Evolutionary conservation across 768 basidiomycete genomes (phyloP).

Genomic region (Boletus sensibilis): DNA sequence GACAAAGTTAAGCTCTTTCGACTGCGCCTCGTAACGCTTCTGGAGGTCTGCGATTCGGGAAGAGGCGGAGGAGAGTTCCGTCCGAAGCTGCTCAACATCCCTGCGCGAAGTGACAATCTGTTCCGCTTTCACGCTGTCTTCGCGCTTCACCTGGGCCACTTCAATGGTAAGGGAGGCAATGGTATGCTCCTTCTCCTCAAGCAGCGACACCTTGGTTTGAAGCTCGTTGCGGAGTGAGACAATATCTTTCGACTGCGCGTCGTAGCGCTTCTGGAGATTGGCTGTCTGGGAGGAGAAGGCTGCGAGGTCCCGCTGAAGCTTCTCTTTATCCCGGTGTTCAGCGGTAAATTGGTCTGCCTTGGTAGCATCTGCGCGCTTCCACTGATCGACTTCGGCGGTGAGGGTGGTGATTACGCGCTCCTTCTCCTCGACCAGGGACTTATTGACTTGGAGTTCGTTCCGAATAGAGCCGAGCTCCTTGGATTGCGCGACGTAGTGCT

Average conservation of each 20-base stretch:
- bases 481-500: neutral
- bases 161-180: neutral
- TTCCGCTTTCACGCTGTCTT: neutral
- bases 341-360: neutral
- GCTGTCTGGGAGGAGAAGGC: neutral
- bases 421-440: neutral
- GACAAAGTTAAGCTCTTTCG: neutral
- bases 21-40: neutral
- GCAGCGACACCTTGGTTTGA: neutral
- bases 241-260: neutral
- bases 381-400: neutral
- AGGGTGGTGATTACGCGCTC: neutral
- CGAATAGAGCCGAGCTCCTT: neutral
- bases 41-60: neutral
- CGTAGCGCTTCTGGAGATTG: neutral
- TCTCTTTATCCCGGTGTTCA: neutral
- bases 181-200: slow-evolving; percentile 2
- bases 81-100: slow-evolving; percentile 1
- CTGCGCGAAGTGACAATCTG: neutral
- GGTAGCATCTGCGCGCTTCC: neutral
- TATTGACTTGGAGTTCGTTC: neutral
- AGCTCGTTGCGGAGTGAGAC: neutral
- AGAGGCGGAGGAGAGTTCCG: neutral
- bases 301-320: neutral
- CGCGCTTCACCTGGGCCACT: neutral